Evolutionary conservation across 306 rosid species (phyloP).

Genomic region (Citrullus amarus): DNA sequence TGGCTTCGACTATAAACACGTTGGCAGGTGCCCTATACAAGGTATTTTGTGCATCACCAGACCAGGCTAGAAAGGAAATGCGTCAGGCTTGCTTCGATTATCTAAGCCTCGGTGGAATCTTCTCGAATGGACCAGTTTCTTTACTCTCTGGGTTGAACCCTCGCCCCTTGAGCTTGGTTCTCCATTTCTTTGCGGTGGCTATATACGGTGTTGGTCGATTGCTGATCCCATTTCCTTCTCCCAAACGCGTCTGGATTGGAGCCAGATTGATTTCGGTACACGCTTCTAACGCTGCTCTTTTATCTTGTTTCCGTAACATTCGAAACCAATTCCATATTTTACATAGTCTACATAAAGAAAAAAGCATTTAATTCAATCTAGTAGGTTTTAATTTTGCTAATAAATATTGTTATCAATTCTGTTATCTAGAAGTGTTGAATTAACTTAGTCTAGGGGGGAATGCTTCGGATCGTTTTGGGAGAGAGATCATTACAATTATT

Average conservation of each 20-base stretch:
- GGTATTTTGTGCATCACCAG: slow-evolving; percentile 86
- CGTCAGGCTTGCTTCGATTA: slow-evolving; percentile 95
- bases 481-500: neutral
- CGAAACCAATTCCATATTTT: too few species aligned
- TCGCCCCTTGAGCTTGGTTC: slow-evolving; percentile 81
- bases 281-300: neutral
- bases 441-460: neutral
- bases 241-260: slow-evolving; percentile 74
- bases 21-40: slow-evolving; percentile 94
- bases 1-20: slow-evolving; percentile 94
- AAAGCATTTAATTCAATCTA: neutral
- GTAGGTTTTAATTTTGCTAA: neutral
- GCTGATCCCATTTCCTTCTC: slow-evolving; percentile 78
- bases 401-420: neutral
- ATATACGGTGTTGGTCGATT: slow-evolving; percentile 78
- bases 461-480: too few species aligned
- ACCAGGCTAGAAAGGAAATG: slow-evolving; percentile 91
- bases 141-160: slow-evolving; percentile 88
- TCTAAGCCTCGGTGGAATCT: slow-evolving; percentile 79
- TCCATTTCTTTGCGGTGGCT: slow-evolving; percentile 92
- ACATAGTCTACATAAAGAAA: neutral
- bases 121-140: slow-evolving; percentile 70
- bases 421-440: neutral
- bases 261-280: slow-evolving; percentile 56
- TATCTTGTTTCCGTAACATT: neutral